Percentiles rank a stretch among this genome's conserved stretches.
phyloP scores from a whole-genome alignment of 306 rosid genomes.

The Arachis hypogaea region DNA sequence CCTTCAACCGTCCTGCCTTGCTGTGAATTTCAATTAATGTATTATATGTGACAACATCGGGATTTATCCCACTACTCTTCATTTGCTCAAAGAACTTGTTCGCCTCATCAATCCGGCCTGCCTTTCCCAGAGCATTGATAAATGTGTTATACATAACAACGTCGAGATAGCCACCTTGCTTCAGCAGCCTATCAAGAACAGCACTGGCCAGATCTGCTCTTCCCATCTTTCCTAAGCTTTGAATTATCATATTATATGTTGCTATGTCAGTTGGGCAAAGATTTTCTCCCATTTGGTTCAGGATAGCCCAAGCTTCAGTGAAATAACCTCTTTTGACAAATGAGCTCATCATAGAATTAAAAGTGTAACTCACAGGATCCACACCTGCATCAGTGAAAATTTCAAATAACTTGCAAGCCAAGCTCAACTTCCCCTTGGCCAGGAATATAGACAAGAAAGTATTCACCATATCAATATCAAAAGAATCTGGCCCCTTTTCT shows the following conservation, averaged over 20 bases:
- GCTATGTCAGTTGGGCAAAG: slow-evolving; percentile 83
- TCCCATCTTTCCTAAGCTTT: slow-evolving; percentile 94
- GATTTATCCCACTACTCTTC: slow-evolving; percentile 76
- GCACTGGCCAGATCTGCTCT: slow-evolving; percentile 90
- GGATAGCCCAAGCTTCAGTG: slow-evolving; percentile 74
- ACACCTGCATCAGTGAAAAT: slow-evolving; percentile 76
- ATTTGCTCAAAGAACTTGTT: slow-evolving; percentile 80
- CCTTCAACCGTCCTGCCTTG: slow-evolving; percentile 83
- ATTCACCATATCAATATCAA: slow-evolving; percentile 83
- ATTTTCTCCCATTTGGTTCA: slow-evolving; percentile 75
- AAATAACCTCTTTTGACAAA: slow-evolving; percentile 92
- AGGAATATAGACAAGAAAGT: slow-evolving; percentile 83
- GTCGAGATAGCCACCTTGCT: slow-evolving; percentile 92
- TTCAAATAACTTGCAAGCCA: slow-evolving; percentile 92
- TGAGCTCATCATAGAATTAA: slow-evolving; percentile 86
- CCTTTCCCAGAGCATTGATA: slow-evolving; percentile 87
- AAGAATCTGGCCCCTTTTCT: slow-evolving; percentile 55
- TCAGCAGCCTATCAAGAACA: slow-evolving; percentile 75
- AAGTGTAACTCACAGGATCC: slow-evolving; percentile 72
- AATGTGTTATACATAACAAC: slow-evolving; percentile 91
- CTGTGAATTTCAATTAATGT: slow-evolving; percentile 91
- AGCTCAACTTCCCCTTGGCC: slow-evolving; percentile 83
- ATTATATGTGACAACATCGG: slow-evolving; percentile 85
- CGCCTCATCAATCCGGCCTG: slow-evolving; percentile 72
- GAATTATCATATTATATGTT: slow-evolving; percentile 85